Evolutionary conservation across 163 green algal genomes (phyloP), one percentile per base, ranked within the genome.

Genomic region (Trebouxia gelatinosa): DNA sequence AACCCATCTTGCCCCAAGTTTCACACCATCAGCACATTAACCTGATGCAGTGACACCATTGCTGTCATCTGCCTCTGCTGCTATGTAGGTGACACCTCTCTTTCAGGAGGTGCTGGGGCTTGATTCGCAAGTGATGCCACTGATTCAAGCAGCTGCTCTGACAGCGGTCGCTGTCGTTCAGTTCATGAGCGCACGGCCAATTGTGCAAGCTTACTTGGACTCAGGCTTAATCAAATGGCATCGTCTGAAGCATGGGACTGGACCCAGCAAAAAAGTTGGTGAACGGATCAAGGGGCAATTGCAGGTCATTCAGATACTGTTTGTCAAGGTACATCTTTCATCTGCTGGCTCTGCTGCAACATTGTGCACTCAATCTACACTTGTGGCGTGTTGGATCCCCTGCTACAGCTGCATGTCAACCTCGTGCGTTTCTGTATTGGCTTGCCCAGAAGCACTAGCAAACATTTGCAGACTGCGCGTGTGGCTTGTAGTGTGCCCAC

Each of bases 151-250:
- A 54, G 64, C 13, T 1, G 37, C 50, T 5, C 50, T 72, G 64
- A 32, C 34, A 3, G 17, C 35, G 23, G 50, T 72, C 13, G 35
- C 35, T n/a, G 6, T 50, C 21, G 35, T 54, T 6, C 64, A 72
- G 35, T 31, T 72, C 35, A 23, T 48, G 3, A 72, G 50, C 35
- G 50, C 64, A 9, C 64, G 64, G 35, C 50, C n/a, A 7, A 35
- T 72, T 43, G 64, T 72, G 35, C 64, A 72, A n/a, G 50, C 64
- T 21, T 72, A 72, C 35, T 23, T 72, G 35, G 29, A 72, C 37
- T 51, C 64, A 26, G 64, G 64, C 16, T 17, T 72, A 37, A 72
- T n/a, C 6, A 35, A 72, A 28, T 72, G 64, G 64, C 64, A 72
- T 1, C 23, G 21, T 26, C 21, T 72, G 64, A 72, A 72, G 35